phyloP scores from a whole-genome alignment of 2,329 filamentous ascomycete species.

The Arthroderma uncinatum region DNA sequence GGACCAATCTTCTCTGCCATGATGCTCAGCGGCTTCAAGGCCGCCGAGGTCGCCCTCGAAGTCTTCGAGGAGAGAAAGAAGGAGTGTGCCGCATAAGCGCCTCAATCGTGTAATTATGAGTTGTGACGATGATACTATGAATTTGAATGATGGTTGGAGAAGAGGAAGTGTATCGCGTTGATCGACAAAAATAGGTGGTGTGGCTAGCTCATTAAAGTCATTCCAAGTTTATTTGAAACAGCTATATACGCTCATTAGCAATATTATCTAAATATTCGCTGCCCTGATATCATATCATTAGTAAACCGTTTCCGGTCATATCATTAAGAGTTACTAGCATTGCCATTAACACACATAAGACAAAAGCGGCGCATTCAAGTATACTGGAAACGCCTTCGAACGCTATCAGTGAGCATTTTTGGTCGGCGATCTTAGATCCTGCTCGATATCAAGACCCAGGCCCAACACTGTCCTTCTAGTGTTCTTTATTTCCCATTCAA shows the following conservation, averaged over 20 bases:
- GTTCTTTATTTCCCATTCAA: slow-evolving; percentile 81
- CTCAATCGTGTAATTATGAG: background rate
- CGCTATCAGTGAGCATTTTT: background rate
- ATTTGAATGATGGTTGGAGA: background rate
- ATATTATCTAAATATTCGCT: background rate
- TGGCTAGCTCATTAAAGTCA: background rate
- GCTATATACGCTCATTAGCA: slow-evolving; percentile 2
- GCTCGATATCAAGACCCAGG: slow-evolving; percentile 16
- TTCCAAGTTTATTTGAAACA: background rate
- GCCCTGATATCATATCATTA: background rate
- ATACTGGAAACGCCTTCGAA: background rate
- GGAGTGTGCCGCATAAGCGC: slow-evolving; percentile 49
- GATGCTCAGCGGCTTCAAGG: slow-evolving; percentile 78
- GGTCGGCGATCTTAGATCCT: slow-evolving; percentile 11
- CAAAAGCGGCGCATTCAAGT: background rate
- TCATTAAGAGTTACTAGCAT: background rate
- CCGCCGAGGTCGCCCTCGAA: slow-evolving; percentile 67
- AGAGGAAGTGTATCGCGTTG: background rate
- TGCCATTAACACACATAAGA: background rate
- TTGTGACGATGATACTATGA: background rate
- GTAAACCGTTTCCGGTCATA: no score
- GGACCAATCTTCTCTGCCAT: slow-evolving; percentile 82
- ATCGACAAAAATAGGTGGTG: background rate
- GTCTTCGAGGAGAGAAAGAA: slow-evolving; percentile 63
- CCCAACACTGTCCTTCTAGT: slow-evolving; percentile 35